Percentiles rank a stretch among this genome's conserved stretches.
Evolutionary conservation across 1,284 basidiomycete species (phyloP).

Genomic region (Moesziomyces sp.): DNA sequence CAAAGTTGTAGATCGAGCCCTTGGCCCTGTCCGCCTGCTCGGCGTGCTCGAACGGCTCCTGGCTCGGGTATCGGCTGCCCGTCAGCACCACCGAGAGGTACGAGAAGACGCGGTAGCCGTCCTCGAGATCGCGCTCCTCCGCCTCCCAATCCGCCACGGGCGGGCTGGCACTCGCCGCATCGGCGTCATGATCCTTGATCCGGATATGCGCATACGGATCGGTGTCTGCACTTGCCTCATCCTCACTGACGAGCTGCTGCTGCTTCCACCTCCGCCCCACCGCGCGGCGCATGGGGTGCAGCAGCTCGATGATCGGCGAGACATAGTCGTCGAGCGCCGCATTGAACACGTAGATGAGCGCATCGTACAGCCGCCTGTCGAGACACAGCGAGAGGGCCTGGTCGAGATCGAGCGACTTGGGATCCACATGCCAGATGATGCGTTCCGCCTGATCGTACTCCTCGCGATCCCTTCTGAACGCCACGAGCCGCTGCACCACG

Average conservation of each 20-base stretch:
- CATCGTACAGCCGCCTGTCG: slow-evolving; percentile 85
- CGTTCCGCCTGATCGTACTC: slow-evolving; percentile 83
- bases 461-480: slow-evolving; percentile 78
- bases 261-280: slow-evolving; percentile 35
- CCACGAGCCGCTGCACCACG: slow-evolving; percentile 85
- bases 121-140: slow-evolving; percentile 67
- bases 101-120: slow-evolving; percentile 91
- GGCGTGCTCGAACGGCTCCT: slow-evolving; percentile 74
- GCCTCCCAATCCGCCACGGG: slow-evolving; percentile 10
- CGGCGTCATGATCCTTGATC: slow-evolving; percentile 3
- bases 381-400: slow-evolving; percentile 90
- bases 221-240: slow-evolving; percentile 1
- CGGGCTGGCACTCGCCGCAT: background rate
- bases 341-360: slow-evolving; percentile 92
- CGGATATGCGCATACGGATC: slow-evolving; percentile 37
- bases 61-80: slow-evolving; percentile 87
- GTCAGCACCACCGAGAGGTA: slow-evolving; percentile 88
- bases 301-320: slow-evolving; percentile 85
- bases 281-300: slow-evolving; percentile 42
- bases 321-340: slow-evolving; percentile 87
- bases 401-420: slow-evolving; percentile 89
- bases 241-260: background rate
- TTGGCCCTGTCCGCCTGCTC: slow-evolving; percentile 73
- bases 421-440: slow-evolving; percentile 96
- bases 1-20: slow-evolving; percentile 71